Percentiles rank a stretch among this genome's conserved stretches.
Evolutionary conservation across 2,329 filamentous ascomycete species (phyloP).

Genomic region (Juglanconis oblonga): DNA sequence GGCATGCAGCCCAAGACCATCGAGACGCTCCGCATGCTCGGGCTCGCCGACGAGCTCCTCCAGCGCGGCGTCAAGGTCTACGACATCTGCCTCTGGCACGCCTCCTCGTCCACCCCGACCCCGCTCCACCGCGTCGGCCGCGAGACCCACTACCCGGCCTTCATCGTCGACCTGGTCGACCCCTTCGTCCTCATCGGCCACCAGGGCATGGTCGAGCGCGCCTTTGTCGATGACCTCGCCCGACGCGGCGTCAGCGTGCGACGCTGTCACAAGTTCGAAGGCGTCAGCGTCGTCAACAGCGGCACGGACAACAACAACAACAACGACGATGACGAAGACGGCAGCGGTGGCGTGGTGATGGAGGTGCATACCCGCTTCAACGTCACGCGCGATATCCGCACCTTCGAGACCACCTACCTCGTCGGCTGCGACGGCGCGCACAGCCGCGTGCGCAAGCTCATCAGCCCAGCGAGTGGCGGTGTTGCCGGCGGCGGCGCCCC

Average conservation of each 20-base stretch:
- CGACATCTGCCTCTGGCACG: conserved; percentile 46
- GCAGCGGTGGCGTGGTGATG: conserved; percentile 37
- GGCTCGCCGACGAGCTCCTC: conserved; percentile 60
- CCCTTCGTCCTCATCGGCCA: conserved; percentile 39
- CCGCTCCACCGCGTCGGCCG: conserved; percentile 51
- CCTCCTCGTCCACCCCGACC: not conserved
- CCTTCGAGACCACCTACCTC: conserved; percentile 12
- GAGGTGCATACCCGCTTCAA: conserved; percentile 41
- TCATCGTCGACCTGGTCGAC: conserved; percentile 32
- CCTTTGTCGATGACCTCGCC: conserved; percentile 52
- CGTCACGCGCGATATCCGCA: conserved; percentile 30
- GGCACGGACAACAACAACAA: not conserved
- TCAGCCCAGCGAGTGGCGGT: too few species aligned
- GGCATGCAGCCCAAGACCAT: conserved; percentile 71
- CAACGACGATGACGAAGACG: too few species aligned
- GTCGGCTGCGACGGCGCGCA: conserved; percentile 56
- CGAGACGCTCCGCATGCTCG: conserved; percentile 66
- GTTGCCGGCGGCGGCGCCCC: conserved; percentile 47
- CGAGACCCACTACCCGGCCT: conserved; percentile 20
- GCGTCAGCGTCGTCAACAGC: conserved; percentile 30
- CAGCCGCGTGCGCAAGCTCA: conserved; percentile 65
- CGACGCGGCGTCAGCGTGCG: conserved; percentile 47
- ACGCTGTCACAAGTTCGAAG: conserved; percentile 30
- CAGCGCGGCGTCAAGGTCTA: conserved; percentile 62
- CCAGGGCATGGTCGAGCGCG: conserved; percentile 58